Evolutionary conservation across 2,329 filamentous ascomycete genomes (phyloP).

Genomic region (Fusarium coicis): DNA sequence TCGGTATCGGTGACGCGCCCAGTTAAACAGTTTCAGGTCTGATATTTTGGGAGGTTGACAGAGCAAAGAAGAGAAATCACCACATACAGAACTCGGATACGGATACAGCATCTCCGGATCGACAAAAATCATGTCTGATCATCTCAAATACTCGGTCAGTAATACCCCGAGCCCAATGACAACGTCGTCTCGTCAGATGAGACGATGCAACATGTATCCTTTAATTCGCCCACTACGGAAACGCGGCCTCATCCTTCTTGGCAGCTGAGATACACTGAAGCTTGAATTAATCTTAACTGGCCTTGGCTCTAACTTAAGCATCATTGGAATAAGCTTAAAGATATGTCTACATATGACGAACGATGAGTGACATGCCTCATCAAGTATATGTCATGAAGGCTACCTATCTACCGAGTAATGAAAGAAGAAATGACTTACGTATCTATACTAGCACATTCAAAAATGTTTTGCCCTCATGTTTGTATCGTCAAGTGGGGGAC

Average conservation of each 20-base stretch:
- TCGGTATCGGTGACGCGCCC: neutral
- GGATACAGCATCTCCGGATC: neutral
- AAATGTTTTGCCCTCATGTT: neutral
- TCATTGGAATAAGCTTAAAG: conserved; percentile 6
- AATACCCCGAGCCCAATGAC: neutral
- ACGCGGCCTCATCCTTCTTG: conserved; percentile 7
- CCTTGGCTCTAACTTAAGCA: conserved; percentile 3
- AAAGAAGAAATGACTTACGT: neutral
- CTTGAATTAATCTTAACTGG: neutral
- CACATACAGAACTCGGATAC: neutral
- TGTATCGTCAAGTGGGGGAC: neutral
- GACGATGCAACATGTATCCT: conserved; percentile 4
- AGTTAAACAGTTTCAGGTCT: neutral
- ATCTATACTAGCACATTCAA: neutral
- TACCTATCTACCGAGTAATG: neutral
- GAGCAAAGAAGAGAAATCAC: neutral
- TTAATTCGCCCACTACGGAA: conserved; percentile 14
- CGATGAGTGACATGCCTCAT: neutral
- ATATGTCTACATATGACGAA: neutral
- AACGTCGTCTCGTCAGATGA: neutral
- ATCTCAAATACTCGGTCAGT: neutral
- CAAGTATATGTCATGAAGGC: neutral
- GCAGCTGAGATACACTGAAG: neutral
- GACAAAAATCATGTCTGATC: neutral
- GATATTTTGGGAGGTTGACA: neutral